These are phyloP conservation scores for Vigna trinervia DNA, from an alignment of 306 rosid genomes.

Conservation along the genomic window DNA sequence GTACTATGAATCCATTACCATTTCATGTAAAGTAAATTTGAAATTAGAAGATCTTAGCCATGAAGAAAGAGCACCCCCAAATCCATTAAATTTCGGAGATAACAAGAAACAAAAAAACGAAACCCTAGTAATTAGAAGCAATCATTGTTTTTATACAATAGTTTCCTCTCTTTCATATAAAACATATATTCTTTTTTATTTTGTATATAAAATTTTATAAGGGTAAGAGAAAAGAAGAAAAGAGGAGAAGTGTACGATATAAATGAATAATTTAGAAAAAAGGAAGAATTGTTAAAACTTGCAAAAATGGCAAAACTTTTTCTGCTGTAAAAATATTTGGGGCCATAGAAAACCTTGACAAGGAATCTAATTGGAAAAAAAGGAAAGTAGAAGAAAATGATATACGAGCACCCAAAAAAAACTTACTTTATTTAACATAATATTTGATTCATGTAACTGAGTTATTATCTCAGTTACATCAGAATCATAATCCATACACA, in stretches of 20 bases:
- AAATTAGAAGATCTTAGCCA: not conserved
- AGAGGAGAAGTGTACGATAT: too few species aligned
- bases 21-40: not conserved
- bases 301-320: too few species aligned
- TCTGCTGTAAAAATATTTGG: not conserved
- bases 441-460: not conserved
- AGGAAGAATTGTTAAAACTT: too few species aligned
- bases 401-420: not conserved
- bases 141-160: not conserved
- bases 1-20: not conserved
- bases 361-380: not conserved
- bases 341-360: not conserved
- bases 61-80: not conserved
- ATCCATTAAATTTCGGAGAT: not conserved
- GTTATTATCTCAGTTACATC: not conserved
- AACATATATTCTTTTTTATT: not conserved
- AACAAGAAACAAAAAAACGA: constrained; percentile 2
- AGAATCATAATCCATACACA: not conserved
- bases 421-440: not conserved
- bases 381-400: not conserved
- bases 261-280: too few species aligned
- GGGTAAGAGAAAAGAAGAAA: too few species aligned
- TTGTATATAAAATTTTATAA: not conserved
- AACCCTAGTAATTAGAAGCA: not conserved
- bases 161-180: not conserved